Evolutionary conservation across 306 rosid species (phyloP), one percentile per base, ranked within the genome.

Genomic region (Cicer bijugum): DNA sequence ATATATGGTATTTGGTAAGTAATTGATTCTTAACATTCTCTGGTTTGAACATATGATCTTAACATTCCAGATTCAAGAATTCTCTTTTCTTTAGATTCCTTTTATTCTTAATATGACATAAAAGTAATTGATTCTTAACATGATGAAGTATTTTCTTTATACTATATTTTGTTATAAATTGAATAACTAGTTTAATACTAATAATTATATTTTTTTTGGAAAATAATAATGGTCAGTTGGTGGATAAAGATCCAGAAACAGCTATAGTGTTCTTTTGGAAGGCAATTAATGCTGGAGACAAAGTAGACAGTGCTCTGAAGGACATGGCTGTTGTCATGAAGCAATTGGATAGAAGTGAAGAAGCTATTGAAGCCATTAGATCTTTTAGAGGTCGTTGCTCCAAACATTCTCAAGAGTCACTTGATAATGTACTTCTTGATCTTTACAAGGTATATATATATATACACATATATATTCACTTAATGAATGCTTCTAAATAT

Each of bases 291-390:
- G 91, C 81, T 1, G 96, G 97, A 72, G 97, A 94, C 50, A 91
- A 86, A 77, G 90, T 93, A 17, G 97, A 89, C 20, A 93, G 97
- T 83, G 91, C 97, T 46, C 75, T 93, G 8, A 93, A 93, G 75
- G 98, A 94, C 77, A 94, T 94, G 98, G 98, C 95, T 9, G 88
- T 91, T 14, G 96, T 94, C 59, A 89, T 94, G 98, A 94, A 94
- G 78, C 96, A 91, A 62, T 84, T 86, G 66, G 98, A 91, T 42
- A 84, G 95, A 78, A 67, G 89, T 12, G 90, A 88, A 84, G 97
- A 94, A 88, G 98, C 96, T 15, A 88, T 94, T 69, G 97, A 91
- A 80, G 98, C 98, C 9, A 83, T 94, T 65, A 87, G 81, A 73
- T 88, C 95, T 45, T 89, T 88, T 66, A 86, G 97, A 57, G 19